Evolutionary conservation across 2,329 filamentous ascomycete species (phyloP), one percentile per base, ranked within the genome.

Genomic region (Alternaria sp.): DNA sequence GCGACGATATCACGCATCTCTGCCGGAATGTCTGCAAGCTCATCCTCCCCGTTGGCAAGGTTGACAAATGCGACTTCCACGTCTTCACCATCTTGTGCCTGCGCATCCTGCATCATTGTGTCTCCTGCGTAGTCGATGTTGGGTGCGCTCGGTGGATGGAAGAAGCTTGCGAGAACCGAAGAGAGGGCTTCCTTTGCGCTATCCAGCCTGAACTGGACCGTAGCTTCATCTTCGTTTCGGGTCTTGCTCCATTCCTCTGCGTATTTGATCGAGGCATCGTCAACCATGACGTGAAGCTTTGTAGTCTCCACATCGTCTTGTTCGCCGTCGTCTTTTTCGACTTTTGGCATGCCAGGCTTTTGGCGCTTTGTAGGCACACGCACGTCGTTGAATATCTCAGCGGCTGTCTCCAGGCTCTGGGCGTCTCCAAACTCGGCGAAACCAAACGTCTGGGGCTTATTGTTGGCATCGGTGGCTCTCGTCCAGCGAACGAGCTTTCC

Each of bases 1-100:
- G 95, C 92, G 14, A 99, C 95, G 0, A 92, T 93, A 74, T 96
- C 95, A 24, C 95, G 89, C 92, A 97, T 96, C 74, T 98, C 95
- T 0, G 92, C 90, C 0, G 95, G 95, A 46, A 99, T 97, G 71
- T 99, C 95, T 21, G 93, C 90, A 42, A 99, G 83, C 72, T 99
- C 95, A 72, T 99, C 96, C 63, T 99, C 95, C 51, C 90, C 72
- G 10, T 76, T 70, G 14, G 69, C 86, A 31, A 97, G 84, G 4
- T 93, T 90, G 58, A 98, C 96, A 57, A 93, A 97, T 64, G 96
- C 89, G 37, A 97, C 89, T 77, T 97, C 93, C 5, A 92, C 88
- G 54, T 87, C 86, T 39, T 80, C 79, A 33, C 88, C 87, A 37
- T 86, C 87, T 17, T 77, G 76, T 8, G 75, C 77, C 54, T 77